Evolutionary conservation across 441 rosid species (phyloP).

Genomic region (Bruguiera hainesii): DNA sequence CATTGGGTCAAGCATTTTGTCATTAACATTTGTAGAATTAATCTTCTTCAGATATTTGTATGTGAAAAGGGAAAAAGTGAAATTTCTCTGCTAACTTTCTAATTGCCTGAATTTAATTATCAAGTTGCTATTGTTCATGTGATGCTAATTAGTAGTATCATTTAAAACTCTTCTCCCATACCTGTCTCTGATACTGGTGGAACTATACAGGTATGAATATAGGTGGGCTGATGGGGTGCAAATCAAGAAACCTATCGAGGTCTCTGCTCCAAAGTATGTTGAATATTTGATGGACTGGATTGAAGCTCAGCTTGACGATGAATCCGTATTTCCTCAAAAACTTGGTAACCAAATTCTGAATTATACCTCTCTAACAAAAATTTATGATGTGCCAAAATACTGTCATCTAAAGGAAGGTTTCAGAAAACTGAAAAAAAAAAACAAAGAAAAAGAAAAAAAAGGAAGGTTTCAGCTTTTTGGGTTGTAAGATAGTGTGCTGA

Average conservation of each 20-base stretch:
- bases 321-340: slow-evolving; percentile 85
- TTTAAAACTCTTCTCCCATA: neutral
- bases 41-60: neutral
- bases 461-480: slow-evolving; percentile 8
- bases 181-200: neutral
- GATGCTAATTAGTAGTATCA: neutral
- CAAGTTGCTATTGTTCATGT: neutral
- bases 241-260: slow-evolving; percentile 95
- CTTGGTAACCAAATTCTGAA: slow-evolving; percentile 51
- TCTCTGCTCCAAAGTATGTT: slow-evolving; percentile 94
- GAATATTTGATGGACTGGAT: slow-evolving; percentile 98
- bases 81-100: neutral
- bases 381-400: slow-evolving; percentile 1
- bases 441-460: neutral
- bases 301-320: slow-evolving; percentile 89
- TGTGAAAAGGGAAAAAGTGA: neutral
- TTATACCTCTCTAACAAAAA: slow-evolving; percentile 6
- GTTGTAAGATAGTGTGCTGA: neutral
- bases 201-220: slow-evolving; percentile 67
- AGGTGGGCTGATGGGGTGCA: slow-evolving; percentile 99
- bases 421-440: neutral
- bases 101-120: neutral
- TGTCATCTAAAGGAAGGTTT: slow-evolving; percentile 4
- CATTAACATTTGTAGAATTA: no score
- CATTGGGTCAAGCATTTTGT: no score